Base-by-base conservation (phyloP, 352 stramenopile species). In the Pythium rishiriense region DNA sequence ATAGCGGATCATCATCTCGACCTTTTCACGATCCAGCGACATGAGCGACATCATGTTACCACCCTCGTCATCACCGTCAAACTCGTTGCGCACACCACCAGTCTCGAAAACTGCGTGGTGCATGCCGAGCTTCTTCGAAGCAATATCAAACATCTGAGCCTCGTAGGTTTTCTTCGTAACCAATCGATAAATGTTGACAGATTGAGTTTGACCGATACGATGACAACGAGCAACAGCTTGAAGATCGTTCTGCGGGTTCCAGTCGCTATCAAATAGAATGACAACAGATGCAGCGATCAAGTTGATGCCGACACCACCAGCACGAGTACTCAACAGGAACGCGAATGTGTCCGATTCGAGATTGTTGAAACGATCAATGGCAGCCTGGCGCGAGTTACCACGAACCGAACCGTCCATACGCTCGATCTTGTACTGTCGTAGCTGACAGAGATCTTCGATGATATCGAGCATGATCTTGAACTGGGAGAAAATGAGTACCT, bases 121-220 rank as follows among this genome's bases (percentile, higher is more conserved):
- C 69, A 99, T 95, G 11, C 97, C 98, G 8, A 99, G 83, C 73
- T 99, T 99, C 73, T 98, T 99, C 24, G 87, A 98, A 15, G 97
- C 97, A 63, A 98, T 97, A 58, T 99, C 97, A 82, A 99, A 99
- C 96, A 99, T 99, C 69, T 99, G 96, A 46, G 97, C 95, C 78
- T 99, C 98, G 68, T 99, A 99, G 22, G 96, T 98, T 51, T 98
- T 96, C 76, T 98, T 98, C 11, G 97, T 99, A 58, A 99, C 96
- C 12, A 99, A 81, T 56, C 98, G 96, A 78, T 99, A 99, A 33
- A 99, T 99, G 69, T 96, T 98, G 37, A 99, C 98, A 35, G 98
- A 97, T 69, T 99, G 98, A 0, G 97, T 99, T 74, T 99, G 97
- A 8, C 98, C 98, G 64, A 99, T 99, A 72, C 98, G 93, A 77